phyloP scores from a whole-genome alignment of 352 stramenopile genomes.

The Phytophthora sojae region DNA sequence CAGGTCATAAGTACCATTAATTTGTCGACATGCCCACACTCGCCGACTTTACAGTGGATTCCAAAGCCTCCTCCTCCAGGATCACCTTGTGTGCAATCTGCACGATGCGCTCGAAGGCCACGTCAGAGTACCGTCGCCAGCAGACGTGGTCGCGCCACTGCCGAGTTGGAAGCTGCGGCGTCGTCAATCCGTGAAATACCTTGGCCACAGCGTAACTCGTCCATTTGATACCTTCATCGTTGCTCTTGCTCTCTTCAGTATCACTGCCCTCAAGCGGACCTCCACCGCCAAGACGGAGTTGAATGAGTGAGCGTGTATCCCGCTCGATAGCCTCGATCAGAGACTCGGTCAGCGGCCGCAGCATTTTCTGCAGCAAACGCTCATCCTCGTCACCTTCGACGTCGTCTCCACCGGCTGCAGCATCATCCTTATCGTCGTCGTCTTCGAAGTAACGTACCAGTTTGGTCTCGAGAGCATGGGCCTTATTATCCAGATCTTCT shows the following conservation, averaged over 20 bases:
- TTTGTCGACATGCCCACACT: not conserved
- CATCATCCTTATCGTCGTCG: conserved; percentile 23
- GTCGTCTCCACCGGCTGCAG: not conserved
- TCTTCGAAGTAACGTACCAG: conserved; percentile 78
- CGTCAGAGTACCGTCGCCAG: conserved; percentile 72
- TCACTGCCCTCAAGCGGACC: conserved; percentile 19
- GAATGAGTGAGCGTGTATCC: conserved; percentile 53
- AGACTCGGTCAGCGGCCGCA: conserved; percentile 58
- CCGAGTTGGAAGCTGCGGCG: conserved; percentile 61
- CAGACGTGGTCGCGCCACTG: conserved; percentile 70
- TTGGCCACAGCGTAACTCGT: conserved; percentile 76
- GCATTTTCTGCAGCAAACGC: conserved; percentile 45
- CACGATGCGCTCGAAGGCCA: conserved; percentile 83
- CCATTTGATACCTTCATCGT: conserved; percentile 43
- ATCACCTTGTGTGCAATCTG: conserved; percentile 68
- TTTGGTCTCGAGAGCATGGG: conserved; percentile 49
- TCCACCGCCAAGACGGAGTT: conserved; percentile 27
- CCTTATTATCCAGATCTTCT: conserved; percentile 39
- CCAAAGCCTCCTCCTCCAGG: conserved; percentile 25
- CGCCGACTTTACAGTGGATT: not conserved
- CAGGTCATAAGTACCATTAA: conserved; percentile 10
- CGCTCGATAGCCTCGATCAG: conserved; percentile 65
- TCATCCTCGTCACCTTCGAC: conserved; percentile 38
- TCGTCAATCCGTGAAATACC: conserved; percentile 80
- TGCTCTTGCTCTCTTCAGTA: conserved; percentile 24